phyloP scores from a whole-genome alignment of 1,139 yeast species.

The Debaryomyces fabryi region DNA sequence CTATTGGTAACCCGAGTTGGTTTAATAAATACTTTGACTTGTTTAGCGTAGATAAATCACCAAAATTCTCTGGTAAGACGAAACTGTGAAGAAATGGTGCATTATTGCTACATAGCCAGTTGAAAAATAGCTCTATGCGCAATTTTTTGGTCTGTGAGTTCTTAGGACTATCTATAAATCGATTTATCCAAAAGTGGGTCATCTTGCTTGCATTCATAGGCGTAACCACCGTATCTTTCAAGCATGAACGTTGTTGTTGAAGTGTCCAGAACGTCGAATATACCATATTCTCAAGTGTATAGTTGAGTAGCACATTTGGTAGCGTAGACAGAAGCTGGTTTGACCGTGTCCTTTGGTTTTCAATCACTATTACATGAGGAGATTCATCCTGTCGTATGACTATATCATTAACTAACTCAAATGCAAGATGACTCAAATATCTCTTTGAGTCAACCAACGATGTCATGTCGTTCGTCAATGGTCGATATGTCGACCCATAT shows the following conservation, averaged over 20 bases:
- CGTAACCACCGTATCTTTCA: conserved; percentile 15
- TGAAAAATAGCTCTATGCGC: conserved; percentile 24
- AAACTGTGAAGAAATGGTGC: conserved; percentile 11
- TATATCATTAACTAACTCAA: conserved; percentile 22
- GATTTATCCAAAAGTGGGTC: conserved; percentile 42
- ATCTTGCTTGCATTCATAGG: conserved; percentile 42
- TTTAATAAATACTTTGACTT: conserved; percentile 8
- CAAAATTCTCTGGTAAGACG: conserved; percentile 10
- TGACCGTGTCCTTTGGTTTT: conserved; percentile 45
- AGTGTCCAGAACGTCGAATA: conserved; percentile 27
- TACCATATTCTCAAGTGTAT: conserved; percentile 38
- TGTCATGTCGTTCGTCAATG: conserved; percentile 14
- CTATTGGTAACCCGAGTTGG: conserved; percentile 6
- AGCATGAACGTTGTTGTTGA: conserved; percentile 8
- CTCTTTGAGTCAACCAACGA: conserved; percentile 29
- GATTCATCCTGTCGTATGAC: conserved; percentile 6
- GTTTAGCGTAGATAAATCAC: conserved; percentile 7
- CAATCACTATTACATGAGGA: conserved; percentile 34
- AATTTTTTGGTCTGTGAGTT: conserved; percentile 23
- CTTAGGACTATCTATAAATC: conserved; percentile 27
- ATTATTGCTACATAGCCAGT: conserved; percentile 15
- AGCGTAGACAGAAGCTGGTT: conserved; percentile 34
- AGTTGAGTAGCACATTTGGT: conserved; percentile 42
- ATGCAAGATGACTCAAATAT: conserved; percentile 28
- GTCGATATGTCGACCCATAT: conserved; percentile 19